phyloP scores from a whole-genome alignment of 1,284 basidiomycete genomes.

The Heliocybe sulcata region DNA sequence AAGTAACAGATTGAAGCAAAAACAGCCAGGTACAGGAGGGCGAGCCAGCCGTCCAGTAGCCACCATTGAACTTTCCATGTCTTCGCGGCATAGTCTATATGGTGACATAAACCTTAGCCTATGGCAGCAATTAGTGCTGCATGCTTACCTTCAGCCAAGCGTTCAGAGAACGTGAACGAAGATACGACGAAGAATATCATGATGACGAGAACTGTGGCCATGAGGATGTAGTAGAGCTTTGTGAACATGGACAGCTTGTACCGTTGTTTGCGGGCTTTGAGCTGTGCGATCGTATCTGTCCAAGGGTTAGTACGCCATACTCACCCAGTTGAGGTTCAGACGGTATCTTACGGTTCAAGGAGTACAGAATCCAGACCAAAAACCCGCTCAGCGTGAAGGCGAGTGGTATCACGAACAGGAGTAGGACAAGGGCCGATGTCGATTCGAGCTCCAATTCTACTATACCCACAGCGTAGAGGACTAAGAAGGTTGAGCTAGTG shows the following conservation, averaged over 20 bases:
- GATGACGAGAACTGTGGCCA: conserved; percentile 80
- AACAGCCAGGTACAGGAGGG: conserved; percentile 75
- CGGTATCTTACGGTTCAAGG: conserved; percentile 62
- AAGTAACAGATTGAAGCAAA: conserved; percentile 84
- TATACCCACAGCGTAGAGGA: conserved; percentile 87
- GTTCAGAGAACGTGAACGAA: conserved; percentile 85
- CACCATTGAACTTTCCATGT: conserved; percentile 97
- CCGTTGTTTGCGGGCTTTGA: conserved; percentile 78
- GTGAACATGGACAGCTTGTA: conserved; percentile 88
- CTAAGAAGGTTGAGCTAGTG: conserved; percentile 29
- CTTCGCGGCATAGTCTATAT: conserved; percentile 81
- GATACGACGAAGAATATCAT: conserved; percentile 90
- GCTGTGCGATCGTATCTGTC: conserved; percentile 78
- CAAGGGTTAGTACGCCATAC: conserved; percentile 2
- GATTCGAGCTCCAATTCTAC: conserved; percentile 89
- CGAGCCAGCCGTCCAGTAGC: conserved; percentile 93
- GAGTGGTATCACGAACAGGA: conserved; percentile 88
- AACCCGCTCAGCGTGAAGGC: conserved; percentile 92
- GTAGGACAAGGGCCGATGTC: conserved; percentile 70
- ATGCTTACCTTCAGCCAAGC: conserved; percentile 81
- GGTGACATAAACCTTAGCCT: background rate
- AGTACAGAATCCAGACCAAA: conserved; percentile 92
- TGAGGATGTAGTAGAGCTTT: conserved; percentile 81
- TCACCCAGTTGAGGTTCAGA: conserved; percentile 7
- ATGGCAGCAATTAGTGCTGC: conserved; percentile 1